These are phyloP conservation scores for Eremochloa ophiuroides DNA, from an alignment of 176 grass and related monocot genomes.

Conservation along the genomic window DNA sequence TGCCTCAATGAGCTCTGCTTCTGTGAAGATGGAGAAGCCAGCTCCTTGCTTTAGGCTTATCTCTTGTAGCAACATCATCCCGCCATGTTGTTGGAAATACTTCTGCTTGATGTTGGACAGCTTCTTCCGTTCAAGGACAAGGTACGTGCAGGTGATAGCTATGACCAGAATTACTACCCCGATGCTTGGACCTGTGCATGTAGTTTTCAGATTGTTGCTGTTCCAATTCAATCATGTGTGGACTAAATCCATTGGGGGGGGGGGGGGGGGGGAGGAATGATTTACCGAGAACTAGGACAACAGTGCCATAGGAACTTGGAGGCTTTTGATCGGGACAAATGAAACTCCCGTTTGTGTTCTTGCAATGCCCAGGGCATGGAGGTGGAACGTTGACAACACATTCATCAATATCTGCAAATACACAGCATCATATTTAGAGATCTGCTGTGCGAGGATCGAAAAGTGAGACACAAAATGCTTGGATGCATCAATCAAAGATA, in stretches of 20 bases:
- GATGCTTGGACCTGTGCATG: background rate
- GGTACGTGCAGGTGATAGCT: background rate
- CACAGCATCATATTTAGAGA: background rate
- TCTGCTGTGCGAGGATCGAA: background rate
- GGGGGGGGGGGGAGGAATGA: background rate
- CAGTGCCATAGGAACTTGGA: background rate
- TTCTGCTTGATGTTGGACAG: conserved; percentile 24
- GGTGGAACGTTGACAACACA: background rate
- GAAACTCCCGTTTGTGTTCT: background rate
- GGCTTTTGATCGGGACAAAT: background rate
- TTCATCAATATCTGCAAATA: conserved; percentile 22
- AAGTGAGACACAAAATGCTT: background rate
- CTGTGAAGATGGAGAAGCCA: conserved; percentile 11
- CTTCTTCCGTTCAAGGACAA: conserved; percentile 29
- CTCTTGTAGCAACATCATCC: conserved; percentile 20
- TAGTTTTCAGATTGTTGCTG: background rate
- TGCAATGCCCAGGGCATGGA: conserved; percentile 12
- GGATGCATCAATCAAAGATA: background rate
- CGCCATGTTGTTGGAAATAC: conserved; percentile 35
- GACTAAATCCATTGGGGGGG: background rate
- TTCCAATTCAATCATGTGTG: background rate
- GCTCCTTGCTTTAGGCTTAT: conserved; percentile 20
- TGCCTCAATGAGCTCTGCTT: conserved; percentile 33
- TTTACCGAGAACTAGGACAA: background rate
- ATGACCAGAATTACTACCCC: background rate